Evolutionary conservation across 441 rosid species (phyloP), one percentile per base, ranked within the genome.

Genomic region (Francoa sonchifolia): DNA sequence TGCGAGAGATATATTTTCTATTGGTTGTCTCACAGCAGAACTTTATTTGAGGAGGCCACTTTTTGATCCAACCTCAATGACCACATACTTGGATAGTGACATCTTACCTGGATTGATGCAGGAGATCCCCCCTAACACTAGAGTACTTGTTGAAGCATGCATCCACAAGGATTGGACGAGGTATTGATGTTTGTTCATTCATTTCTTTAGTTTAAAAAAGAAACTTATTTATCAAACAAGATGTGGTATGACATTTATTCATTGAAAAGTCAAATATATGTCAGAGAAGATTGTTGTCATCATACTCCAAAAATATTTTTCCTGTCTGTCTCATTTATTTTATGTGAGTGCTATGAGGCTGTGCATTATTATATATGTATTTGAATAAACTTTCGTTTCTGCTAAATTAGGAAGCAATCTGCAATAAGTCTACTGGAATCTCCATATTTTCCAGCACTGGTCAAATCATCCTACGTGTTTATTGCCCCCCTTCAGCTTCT

Each of bases 21-120:
- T 84, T 33, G 97, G 94, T 48, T 81, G 90, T 67, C 55, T 88
- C 56, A 47, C 78, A 50, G 95, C 94, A 23, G 97, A 88, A 62
- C 88, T 84, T 44, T 72, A 70, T 73, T 63, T 84, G 57, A 61
- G 46, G 63, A 73, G 60, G 58, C 95, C 97, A 34, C 78, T 84
- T 48, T 84, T 88, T 63, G 69, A 75, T 69, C 57, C 90, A 12
- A 58, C 54, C 26, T 83, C 95, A 43, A 63, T 88, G 44, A 67
- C 69, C 27, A 19, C 58, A 37, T 81, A 72, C 61, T 29, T 72
- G 45, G 68, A 62, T 50, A 46, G 50, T 47, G 83, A 76, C 39
- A 62, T 53, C 29, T 65, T 73, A 44, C 95, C 97, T 45, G 71
- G 60, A 42, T 52, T 58, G 31, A 40, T 74, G 51, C 72, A 73